A percentile compares a stretch with the other conserved stretches of the same genome.
These are phyloP conservation scores for Tephrocybe sp. DNA, from an alignment of 768 basidiomycete genomes.

Conservation along the genomic window DNA sequence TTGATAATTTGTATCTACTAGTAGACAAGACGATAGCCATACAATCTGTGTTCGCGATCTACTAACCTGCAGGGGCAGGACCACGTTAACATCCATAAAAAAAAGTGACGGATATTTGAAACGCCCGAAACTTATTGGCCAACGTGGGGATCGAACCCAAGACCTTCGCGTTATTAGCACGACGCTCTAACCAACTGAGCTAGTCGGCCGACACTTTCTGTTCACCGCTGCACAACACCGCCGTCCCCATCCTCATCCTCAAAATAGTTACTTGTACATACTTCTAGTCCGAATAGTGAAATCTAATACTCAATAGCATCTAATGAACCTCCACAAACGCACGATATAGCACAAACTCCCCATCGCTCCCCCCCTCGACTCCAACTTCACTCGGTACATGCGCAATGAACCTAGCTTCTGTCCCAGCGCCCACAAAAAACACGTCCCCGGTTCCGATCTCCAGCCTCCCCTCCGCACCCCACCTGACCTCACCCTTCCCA, in stretches of 20 bases:
- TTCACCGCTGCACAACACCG: too few relatives aligned
- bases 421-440: slow-evolving; percentile 77
- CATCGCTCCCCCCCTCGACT: too few relatives aligned
- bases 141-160: slow-evolving; percentile 81
- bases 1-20: too few relatives aligned
- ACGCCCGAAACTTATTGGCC: slow-evolving; percentile 53
- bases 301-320: background rate
- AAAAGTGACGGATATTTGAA: too few relatives aligned
- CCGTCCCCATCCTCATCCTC: too few relatives aligned
- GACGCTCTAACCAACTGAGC: slow-evolving; percentile 95
- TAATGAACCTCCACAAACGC: slow-evolving; percentile 57
- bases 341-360: slow-evolving; percentile 53
- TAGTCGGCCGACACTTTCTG: slow-evolving; percentile 84
- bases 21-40: too few relatives aligned
- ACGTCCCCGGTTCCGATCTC: slow-evolving; percentile 65
- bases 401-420: slow-evolving; percentile 45
- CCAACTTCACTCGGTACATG: too few relatives aligned
- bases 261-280: too few relatives aligned
- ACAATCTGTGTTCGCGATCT: too few relatives aligned
- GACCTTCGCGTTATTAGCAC: slow-evolving; percentile 87
- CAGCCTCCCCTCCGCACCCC: slow-evolving; percentile 37
- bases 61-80: too few relatives aligned
- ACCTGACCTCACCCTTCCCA: slow-evolving; percentile 57
- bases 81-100: too few relatives aligned
- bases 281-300: too few relatives aligned